Evolutionary conservation across 2,329 filamentous ascomycete species (phyloP), one percentile per base, ranked within the genome.

Genomic region (Paraphoma chrysanthemicola): DNA sequence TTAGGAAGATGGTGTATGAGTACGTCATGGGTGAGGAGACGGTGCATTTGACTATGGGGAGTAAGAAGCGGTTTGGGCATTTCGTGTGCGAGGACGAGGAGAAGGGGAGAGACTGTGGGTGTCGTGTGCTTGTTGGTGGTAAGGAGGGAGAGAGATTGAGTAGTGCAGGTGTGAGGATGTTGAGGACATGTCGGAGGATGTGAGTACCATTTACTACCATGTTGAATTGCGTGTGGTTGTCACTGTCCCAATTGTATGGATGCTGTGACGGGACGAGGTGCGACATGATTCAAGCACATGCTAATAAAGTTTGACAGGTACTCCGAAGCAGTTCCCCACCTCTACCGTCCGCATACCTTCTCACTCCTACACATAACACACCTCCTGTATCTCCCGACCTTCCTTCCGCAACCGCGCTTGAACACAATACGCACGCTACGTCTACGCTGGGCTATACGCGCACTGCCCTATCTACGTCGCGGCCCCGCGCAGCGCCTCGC

Each of bases 381-480:
- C 48, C 67, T 76, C 6, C 65, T 75, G 14, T 70, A 69, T 50
- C 71, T 76, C 6, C 71, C 73, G 3, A 60, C 60, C 1, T 64
- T 63, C 49, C 39, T 73, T 17, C 71, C 71, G 0, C 51, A 68
- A 31, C 64, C 58, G 1, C 68, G 69, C 23, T 57, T 74, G 8
- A 59, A 72, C 23, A 51, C 56, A 1, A 74, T 76, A 30, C 70
- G 69, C 36, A 64, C 54, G 0, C 63, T 76, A 3, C 64, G 64
- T 9, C 54, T 76, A 2, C 70, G 70, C 50, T 76, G 72, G 73
- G 53, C 67, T 2, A 71, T 76, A 18, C 73, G 74, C 49, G 73
- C 67, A 0, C 57, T 76, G 3, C 74, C 74, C 4, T 72, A 72
- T 43, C 56, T 74, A 12, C 62, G 67, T 7, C 71, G 73, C 29